Conservation (phyloP, 169 alveolate genomes). For the Cryptosporidium meleagridis region DNA sequence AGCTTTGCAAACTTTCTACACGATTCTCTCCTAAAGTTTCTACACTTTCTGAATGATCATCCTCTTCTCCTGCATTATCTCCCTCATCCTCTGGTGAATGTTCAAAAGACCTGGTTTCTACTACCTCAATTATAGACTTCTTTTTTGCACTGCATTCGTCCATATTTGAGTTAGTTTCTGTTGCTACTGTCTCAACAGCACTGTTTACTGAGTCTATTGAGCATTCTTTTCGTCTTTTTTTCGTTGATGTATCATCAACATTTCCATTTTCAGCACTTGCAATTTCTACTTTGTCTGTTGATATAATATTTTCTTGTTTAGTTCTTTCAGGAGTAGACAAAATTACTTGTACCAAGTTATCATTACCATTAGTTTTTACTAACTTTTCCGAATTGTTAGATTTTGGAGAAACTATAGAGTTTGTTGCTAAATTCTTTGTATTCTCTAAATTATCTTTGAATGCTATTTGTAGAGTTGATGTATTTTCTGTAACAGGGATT, state of each 20-base stretch:
- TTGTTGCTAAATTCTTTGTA: not conserved
- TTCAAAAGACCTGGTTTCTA: conserved; percentile 9
- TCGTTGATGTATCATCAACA: not conserved
- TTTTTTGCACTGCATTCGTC: conserved; percentile 36
- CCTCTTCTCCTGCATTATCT: conserved; percentile 4
- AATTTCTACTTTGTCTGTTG: conserved; percentile 9
- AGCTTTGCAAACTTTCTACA: not conserved
- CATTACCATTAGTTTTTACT: not conserved
- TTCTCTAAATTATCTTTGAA: not conserved
- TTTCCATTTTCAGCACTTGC: not conserved
- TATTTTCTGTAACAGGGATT: not conserved
- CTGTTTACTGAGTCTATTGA: conserved; percentile 61
- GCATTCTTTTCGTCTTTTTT: conserved; percentile 54
- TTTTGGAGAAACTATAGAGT: not conserved
- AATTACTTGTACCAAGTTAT: not conserved
- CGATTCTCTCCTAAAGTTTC: not conserved
- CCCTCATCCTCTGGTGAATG: not conserved
- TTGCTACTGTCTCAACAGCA: conserved; percentile 35
- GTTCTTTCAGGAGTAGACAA: conserved; percentile 56
- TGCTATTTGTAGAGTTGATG: not conserved
- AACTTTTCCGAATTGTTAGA: not conserved
- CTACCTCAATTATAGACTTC: conserved; percentile 19
- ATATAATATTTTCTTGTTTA: not conserved
- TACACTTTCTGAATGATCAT: not conserved
- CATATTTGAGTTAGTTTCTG: conserved; percentile 59